Percentiles rank a stretch among this genome's conserved stretches.
Evolutionary conservation across 2,329 filamentous ascomycete genomes (phyloP).

Genomic region (Phaeosphaeriaceae sp.): DNA sequence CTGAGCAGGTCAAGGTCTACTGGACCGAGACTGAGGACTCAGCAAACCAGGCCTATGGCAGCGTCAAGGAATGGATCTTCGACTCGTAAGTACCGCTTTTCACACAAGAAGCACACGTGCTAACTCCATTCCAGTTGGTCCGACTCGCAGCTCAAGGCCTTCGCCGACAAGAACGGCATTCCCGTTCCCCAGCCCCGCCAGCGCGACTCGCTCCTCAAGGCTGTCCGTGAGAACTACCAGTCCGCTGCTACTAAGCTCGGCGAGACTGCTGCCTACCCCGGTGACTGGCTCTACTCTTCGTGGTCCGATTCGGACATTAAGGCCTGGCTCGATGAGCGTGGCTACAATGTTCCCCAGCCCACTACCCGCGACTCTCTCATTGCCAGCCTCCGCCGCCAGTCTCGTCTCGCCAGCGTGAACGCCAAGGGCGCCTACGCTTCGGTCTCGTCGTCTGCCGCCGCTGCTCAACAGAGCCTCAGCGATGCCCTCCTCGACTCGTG

Average conservation of each 20-base stretch:
- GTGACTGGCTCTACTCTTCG: slow-evolving; percentile 88
- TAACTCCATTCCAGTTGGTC: slow-evolving; percentile 72
- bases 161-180: slow-evolving; percentile 87
- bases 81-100: slow-evolving; percentile 65
- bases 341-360: slow-evolving; percentile 85
- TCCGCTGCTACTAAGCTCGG: slow-evolving; percentile 74
- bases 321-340: slow-evolving; percentile 88
- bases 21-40: slow-evolving; percentile 85
- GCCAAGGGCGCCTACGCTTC: slow-evolving; percentile 58
- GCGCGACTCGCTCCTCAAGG: slow-evolving; percentile 80
- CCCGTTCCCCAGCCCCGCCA: slow-evolving; percentile 87
- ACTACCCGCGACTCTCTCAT: slow-evolving; percentile 85
- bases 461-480: slow-evolving; percentile 76
- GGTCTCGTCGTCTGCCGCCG: slow-evolving; percentile 57
- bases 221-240: slow-evolving; percentile 83
- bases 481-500: slow-evolving; percentile 88
- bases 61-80: slow-evolving; percentile 88
- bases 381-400: slow-evolving; percentile 88
- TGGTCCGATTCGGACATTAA: slow-evolving; percentile 96
- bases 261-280: slow-evolving; percentile 84
- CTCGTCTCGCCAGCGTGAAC: slow-evolving; percentile 77
- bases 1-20: slow-evolving; percentile 71
- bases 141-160: slow-evolving; percentile 91
- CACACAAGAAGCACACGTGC: slow-evolving; percentile 10
- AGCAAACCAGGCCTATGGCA: slow-evolving; percentile 73